Percentiles rank a stretch among this genome's conserved stretches.
Conservation (phyloP, 169 alveolate species). For the Eimeria acervulina region DNA sequence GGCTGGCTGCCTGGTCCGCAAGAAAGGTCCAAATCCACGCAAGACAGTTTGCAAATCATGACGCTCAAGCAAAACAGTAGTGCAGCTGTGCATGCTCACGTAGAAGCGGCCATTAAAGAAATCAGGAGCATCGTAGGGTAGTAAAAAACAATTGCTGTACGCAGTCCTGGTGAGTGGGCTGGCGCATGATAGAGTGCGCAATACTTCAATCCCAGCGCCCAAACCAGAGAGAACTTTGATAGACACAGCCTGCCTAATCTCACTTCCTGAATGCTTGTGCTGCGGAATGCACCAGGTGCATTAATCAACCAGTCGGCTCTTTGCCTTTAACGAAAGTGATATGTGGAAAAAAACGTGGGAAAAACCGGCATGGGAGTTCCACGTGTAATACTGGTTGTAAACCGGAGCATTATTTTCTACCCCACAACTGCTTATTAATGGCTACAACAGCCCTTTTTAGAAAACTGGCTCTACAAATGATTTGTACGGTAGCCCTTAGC, state of each 20-base stretch:
- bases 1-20: background rate
- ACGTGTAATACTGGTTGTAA: background rate
- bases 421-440: background rate
- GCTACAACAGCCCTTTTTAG: background rate
- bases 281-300: background rate
- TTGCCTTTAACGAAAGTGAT: background rate
- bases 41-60: background rate
- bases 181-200: background rate
- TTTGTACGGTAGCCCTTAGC: background rate
- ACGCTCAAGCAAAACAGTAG: background rate
- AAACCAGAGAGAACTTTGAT: background rate
- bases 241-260: background rate
- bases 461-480: background rate
- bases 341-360: no score
- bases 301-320: background rate
- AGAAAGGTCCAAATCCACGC: background rate
- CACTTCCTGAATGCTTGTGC: background rate
- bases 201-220: background rate
- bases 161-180: background rate
- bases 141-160: background rate
- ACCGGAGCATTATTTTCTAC: background rate
- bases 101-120: background rate
- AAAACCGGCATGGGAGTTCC: background rate
- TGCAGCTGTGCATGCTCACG: background rate
- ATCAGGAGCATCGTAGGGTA: background rate